Evolutionary conservation across 305 asterid genomes (phyloP).

Genomic region (Solanum chacoense): DNA sequence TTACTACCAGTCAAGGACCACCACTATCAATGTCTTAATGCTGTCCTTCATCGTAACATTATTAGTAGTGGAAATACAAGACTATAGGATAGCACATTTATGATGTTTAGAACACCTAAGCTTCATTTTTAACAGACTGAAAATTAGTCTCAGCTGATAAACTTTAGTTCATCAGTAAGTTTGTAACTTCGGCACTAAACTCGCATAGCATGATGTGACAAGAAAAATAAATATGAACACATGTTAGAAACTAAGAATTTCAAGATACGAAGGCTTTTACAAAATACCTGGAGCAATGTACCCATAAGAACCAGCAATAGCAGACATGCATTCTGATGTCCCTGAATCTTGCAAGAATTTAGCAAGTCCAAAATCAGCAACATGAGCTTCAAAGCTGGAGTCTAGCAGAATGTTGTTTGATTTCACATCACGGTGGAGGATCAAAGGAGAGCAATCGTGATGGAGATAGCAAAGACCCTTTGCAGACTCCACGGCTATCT

Average conservation of each 20-base stretch:
- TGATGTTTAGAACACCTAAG: background rate
- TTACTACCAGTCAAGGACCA: background rate
- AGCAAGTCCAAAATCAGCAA: constrained; percentile 94
- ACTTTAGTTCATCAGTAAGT: background rate
- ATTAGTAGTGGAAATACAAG: background rate
- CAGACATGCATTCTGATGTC: constrained; percentile 91
- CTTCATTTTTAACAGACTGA: background rate
- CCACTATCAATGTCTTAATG: background rate
- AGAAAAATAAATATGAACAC: background rate
- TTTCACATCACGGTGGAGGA: constrained; percentile 84
- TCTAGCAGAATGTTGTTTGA: constrained; percentile 82
- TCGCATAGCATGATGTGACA: background rate
- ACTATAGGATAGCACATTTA: background rate
- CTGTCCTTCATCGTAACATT: no score
- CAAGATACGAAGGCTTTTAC: background rate
- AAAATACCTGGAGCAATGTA: constrained; percentile 84
- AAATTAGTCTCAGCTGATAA: background rate
- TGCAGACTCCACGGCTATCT: constrained; percentile 78
- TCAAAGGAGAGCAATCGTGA: constrained; percentile 89
- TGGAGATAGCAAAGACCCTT: constrained; percentile 96
- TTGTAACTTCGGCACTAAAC: background rate
- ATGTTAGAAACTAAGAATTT: background rate
- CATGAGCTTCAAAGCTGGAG: constrained; percentile 82
- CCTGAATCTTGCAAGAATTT: constrained; percentile 91
- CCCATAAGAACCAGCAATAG: constrained; percentile 95